phyloP scores from a whole-genome alignment of 805 yeast genomes.

The Wickerhamomyces kurtzmanii region DNA sequence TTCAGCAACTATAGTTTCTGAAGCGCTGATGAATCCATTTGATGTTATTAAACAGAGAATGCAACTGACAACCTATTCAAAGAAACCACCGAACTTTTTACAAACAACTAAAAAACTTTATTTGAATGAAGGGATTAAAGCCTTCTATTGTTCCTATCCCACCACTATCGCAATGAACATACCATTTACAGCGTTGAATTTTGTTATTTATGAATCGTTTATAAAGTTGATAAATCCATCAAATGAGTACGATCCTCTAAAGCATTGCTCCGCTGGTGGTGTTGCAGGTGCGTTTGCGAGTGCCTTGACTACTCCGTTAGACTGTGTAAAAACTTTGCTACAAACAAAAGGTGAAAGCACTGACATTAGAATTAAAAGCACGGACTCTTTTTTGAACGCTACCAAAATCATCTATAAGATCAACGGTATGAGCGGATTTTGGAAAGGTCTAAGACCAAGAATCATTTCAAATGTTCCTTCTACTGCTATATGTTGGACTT shows the following conservation, averaged over 20 bases:
- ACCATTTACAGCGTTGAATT: constrained; percentile 91
- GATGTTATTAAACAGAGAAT: constrained; percentile 93
- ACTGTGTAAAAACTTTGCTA: constrained; percentile 82
- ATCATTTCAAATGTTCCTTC: constrained; percentile 88
- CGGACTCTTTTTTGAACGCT: constrained; percentile 65
- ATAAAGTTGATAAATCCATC: constrained; percentile 70
- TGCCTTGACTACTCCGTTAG: constrained; percentile 89
- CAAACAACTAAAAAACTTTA: constrained; percentile 8
- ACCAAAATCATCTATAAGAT: constrained; percentile 49
- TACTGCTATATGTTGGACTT: constrained; percentile 96
- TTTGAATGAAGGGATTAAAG: constrained; percentile 52
- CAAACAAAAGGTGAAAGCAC: constrained; percentile 62
- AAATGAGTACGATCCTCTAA: constrained; percentile 75
- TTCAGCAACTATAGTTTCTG: constrained; percentile 85
- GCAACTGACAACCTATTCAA: constrained; percentile 38
- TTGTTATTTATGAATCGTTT: constrained; percentile 81
- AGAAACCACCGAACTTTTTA: constrained; percentile 3
- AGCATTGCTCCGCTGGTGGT: constrained; percentile 89
- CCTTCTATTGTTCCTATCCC: constrained; percentile 88
- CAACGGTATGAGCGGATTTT: constrained; percentile 58
- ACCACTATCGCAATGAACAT: constrained; percentile 89
- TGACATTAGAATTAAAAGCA: constrained; percentile 33
- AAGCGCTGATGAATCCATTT: constrained; percentile 95
- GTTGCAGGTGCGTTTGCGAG: constrained; percentile 94
- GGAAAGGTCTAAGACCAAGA: constrained; percentile 83